Evolutionary conservation across 768 basidiomycete genomes (phyloP).

Genomic region (Leccinellum albellum): DNA sequence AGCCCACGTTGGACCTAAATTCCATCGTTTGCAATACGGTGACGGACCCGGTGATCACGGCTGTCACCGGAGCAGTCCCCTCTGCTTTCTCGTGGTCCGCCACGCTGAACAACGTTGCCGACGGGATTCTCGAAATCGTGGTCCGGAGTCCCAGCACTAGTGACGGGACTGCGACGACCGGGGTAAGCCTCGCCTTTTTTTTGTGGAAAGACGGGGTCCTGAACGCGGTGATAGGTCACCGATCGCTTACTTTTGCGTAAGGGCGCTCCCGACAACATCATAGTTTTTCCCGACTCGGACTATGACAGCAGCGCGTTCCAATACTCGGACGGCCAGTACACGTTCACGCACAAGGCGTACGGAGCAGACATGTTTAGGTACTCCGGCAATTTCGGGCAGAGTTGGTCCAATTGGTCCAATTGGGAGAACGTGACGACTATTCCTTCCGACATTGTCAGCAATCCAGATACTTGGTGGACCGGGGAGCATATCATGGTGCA

Average conservation of each 20-base stretch:
- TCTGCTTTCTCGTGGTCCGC: constrained; percentile 74
- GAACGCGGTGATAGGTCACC: constrained; percentile 38
- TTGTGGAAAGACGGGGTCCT: not conserved
- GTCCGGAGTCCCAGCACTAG: constrained; percentile 53
- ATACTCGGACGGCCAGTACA: constrained; percentile 59
- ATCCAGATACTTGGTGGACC: constrained; percentile 57
- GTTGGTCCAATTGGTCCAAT: constrained; percentile 75
- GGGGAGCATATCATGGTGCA: constrained; percentile 88
- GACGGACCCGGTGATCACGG: constrained; percentile 44
- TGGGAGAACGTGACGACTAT: constrained; percentile 77
- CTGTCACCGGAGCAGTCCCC: constrained; percentile 49
- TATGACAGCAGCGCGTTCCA: constrained; percentile 64
- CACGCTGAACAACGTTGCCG: constrained; percentile 70
- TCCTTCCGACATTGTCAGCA: constrained; percentile 51
- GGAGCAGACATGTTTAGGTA: constrained; percentile 89
- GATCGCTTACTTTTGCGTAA: constrained; percentile 84
- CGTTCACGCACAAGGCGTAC: constrained; percentile 75
- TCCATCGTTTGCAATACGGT: constrained; percentile 46
- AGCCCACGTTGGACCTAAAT: constrained; percentile 49
- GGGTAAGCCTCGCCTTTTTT: constrained; percentile 42
- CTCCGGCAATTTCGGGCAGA: constrained; percentile 80
- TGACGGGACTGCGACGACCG: constrained; percentile 44
- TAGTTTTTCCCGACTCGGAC: constrained; percentile 84
- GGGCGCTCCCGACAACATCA: constrained; percentile 67
- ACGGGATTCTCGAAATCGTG: constrained; percentile 76